Percentiles rank a stretch among this genome's conserved stretches.
phyloP scores from a whole-genome alignment of 139 green algal genomes.

The Chlamydomonas eustigma region DNA sequence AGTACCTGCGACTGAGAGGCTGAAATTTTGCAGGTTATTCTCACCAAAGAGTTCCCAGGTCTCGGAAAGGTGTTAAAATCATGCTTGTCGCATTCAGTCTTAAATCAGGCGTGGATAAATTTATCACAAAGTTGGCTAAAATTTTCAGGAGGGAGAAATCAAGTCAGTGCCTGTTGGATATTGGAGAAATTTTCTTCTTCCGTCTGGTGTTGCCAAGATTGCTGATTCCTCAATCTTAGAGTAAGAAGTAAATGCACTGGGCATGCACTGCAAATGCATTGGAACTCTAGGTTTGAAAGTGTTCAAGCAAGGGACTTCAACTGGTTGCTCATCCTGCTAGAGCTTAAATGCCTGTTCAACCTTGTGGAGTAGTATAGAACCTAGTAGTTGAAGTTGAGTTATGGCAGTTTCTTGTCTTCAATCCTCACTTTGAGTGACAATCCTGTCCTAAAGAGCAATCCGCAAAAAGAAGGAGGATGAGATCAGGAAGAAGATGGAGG shows the following conservation, averaged over 20 bases:
- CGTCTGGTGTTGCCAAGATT: conserved; percentile 61
- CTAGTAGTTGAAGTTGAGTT: no score
- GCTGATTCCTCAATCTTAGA: conserved; percentile 71
- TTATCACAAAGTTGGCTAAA: background rate
- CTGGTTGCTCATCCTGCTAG: background rate
- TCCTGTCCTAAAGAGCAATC: conserved; percentile 60
- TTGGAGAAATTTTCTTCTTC: conserved; percentile 87
- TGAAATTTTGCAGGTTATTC: background rate
- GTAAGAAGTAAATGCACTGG: conserved; percentile 40
- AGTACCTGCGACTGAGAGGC: background rate
- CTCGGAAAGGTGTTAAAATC: background rate
- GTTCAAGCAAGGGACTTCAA: background rate
- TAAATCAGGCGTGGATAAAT: background rate
- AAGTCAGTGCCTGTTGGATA: conserved; percentile 74
- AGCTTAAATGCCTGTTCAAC: background rate
- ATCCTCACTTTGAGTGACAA: no score
- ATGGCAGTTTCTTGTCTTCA: no score
- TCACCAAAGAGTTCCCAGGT: background rate
- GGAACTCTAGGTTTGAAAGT: background rate
- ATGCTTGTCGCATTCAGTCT: background rate
- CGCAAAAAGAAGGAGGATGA: conserved; percentile 56
- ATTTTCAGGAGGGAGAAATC: conserved; percentile 27
- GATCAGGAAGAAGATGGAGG: conserved; percentile 44
- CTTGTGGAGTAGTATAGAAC: no score
- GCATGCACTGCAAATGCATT: background rate